These are phyloP conservation scores for Rhododendron ferrugineum DNA, from an alignment of 148 eudicot species.

Conservation along the genomic window DNA sequence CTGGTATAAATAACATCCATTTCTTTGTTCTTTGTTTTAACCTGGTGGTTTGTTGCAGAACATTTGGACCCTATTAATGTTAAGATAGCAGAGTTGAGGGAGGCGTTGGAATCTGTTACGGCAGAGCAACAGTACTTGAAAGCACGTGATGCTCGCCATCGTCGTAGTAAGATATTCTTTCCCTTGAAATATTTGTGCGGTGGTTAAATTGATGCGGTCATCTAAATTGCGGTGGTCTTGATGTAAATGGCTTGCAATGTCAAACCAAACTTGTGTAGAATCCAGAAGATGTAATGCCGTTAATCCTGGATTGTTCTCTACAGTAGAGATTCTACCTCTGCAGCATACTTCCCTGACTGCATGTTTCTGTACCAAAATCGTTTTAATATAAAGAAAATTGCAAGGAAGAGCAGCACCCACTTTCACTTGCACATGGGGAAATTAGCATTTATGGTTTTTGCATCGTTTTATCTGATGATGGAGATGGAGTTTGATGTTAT, in stretches of 20 bases:
- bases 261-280: neutral
- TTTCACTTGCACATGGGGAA: neutral
- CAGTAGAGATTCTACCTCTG: too few relatives aligned
- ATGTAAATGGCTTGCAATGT: neutral
- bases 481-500: neutral
- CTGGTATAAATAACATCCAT: neutral
- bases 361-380: neutral
- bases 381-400: neutral
- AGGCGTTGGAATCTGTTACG: slow-evolving; percentile 81
- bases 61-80: slow-evolving; percentile 96
- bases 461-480: neutral
- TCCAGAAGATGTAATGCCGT: too few relatives aligned
- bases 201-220: neutral
- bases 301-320: neutral
- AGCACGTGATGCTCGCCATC: slow-evolving; percentile 87
- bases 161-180: slow-evolving; percentile 63
- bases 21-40: neutral
- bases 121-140: slow-evolving; percentile 77
- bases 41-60: slow-evolving; percentile 35
- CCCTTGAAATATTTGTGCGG: neutral
- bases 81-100: slow-evolving; percentile 89
- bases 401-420: neutral
- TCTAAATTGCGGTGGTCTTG: neutral
- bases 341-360: neutral
- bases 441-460: neutral